Conservation (phyloP, 768 basidiomycete species). For the Rhizopogon sp. region DNA sequence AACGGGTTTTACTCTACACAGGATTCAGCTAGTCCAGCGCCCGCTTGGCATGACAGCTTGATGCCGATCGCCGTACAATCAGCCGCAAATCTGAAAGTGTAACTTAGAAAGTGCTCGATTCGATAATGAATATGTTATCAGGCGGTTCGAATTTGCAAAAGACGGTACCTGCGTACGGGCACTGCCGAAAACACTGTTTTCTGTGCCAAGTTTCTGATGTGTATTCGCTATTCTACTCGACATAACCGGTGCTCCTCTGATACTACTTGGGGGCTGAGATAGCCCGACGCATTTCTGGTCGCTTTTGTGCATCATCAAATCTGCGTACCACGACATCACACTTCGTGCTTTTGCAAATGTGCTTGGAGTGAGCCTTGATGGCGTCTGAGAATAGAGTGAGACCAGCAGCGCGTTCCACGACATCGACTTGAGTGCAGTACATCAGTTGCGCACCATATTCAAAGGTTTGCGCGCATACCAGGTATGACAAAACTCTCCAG, state of each 20-base stretch:
- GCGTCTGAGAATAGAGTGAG: constrained; percentile 81
- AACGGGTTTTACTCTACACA: no score
- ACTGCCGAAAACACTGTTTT: no score
- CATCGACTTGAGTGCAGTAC: constrained; percentile 57
- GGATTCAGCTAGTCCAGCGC: no score
- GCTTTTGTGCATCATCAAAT: constrained; percentile 89
- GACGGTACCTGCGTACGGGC: no score
- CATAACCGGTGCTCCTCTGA: not conserved
- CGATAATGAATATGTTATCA: no score
- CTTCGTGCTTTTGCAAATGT: constrained; percentile 85
- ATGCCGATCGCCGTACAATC: no score
- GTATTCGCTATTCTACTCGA: not conserved
- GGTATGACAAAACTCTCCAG: constrained; percentile 80
- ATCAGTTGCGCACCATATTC: not conserved
- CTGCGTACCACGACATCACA: constrained; percentile 84
- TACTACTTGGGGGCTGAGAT: constrained; percentile 38
- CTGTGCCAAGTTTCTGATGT: no score
- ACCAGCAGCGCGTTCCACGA: constrained; percentile 87
- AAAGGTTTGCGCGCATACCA: constrained; percentile 39
- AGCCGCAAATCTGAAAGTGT: no score
- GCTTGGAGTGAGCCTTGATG: constrained; percentile 68
- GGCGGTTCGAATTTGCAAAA: no score
- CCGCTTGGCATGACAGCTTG: no score
- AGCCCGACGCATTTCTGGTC: constrained; percentile 44
- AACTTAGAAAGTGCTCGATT: no score